These are phyloP conservation scores for Candida sp. DNA, from an alignment of 1,139 yeast species.

Conservation along the genomic window DNA sequence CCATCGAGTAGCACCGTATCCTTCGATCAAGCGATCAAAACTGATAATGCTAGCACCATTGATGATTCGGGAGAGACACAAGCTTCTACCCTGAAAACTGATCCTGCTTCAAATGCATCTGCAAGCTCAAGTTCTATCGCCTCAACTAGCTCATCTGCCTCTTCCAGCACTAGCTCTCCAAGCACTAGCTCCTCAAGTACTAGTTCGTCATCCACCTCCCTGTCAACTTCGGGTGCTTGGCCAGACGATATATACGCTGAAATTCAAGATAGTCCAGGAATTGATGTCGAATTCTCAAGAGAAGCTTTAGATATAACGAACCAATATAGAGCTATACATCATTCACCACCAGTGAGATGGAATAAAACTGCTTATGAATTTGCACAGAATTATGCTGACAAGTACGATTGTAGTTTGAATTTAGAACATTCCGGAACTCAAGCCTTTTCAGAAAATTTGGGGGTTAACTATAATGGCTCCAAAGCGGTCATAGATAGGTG, in stretches of 20 bases:
- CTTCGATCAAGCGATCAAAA: conserved; percentile 1
- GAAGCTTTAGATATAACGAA: conserved; percentile 27
- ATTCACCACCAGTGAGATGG: conserved; percentile 28
- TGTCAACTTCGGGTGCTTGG: conserved; percentile 3
- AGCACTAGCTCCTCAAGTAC: conserved; percentile 15
- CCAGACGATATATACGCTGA: background rate
- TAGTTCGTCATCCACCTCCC: conserved; percentile 2
- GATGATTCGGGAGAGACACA: background rate
- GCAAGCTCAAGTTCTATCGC: conserved; percentile 8
- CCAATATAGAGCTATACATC: conserved; percentile 24
- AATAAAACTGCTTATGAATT: conserved; percentile 23
- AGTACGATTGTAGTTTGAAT: conserved; percentile 33
- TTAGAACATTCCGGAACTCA: conserved; percentile 41
- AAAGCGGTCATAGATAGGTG: conserved; percentile 31
- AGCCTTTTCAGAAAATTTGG: conserved; percentile 35
- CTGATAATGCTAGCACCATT: background rate
- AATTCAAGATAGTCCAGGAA: conserved; percentile 5
- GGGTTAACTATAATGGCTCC: conserved; percentile 30
- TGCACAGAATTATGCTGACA: conserved; percentile 26
- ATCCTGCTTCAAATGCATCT: background rate
- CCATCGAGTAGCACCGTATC: background rate
- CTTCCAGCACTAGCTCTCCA: conserved; percentile 11
- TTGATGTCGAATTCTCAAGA: conserved; percentile 7
- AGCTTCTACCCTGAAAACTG: too few species aligned
- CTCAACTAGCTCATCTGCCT: conserved; percentile 3